Evolutionary conservation across 306 rosid genomes (phyloP), one percentile per base, ranked within the genome.

Genomic region (Rosa chinensis): DNA sequence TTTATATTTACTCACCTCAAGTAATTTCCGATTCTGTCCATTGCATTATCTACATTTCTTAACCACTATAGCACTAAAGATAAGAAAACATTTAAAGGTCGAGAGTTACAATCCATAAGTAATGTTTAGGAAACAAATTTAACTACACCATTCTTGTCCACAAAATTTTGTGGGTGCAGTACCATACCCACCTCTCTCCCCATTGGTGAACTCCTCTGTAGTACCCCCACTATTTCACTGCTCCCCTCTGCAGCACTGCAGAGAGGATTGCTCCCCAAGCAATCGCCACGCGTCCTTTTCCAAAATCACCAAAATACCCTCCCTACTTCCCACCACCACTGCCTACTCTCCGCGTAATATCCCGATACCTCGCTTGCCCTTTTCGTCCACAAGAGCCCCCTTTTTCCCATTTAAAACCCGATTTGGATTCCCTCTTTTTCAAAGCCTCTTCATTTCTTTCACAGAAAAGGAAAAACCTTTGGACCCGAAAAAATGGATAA

Each of bases 201-300:
- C 39, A 61, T 25, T 61, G 66, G 66, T 23, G 37, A 59, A 23
- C 12, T 59, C 2, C 13, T 9, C 35, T 59, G 66, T 58, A 8
- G 16, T 13, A 32, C 44, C 13, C 10, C 1, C 70, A 25, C 70
- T 35, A n/a, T 23, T 32, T 14, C 11, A 64, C 70, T 64, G 70
- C 4, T 37, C 71, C 45, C 0, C 70, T 37, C 23, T 66, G 11
- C 13, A 11, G 32, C 32, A 42, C 2, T 10, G 39, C 63, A 13
- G 37, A 62, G 52, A 67, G 25, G 55, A 68, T 52, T 78, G 75
- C 75, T 4, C 10, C 20, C 35, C 81, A 69, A 53, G 81, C 4
- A 52, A 77, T 17, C 6, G 18, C 37, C 61, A 76, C 11, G 56
- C 47, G 25, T 35, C 37, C 42, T 12, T 21, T 32, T 8, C 2